Evolutionary conservation across 345 rosid species (phyloP).

Genomic region (Rhodomyrtus tomentosa): DNA sequence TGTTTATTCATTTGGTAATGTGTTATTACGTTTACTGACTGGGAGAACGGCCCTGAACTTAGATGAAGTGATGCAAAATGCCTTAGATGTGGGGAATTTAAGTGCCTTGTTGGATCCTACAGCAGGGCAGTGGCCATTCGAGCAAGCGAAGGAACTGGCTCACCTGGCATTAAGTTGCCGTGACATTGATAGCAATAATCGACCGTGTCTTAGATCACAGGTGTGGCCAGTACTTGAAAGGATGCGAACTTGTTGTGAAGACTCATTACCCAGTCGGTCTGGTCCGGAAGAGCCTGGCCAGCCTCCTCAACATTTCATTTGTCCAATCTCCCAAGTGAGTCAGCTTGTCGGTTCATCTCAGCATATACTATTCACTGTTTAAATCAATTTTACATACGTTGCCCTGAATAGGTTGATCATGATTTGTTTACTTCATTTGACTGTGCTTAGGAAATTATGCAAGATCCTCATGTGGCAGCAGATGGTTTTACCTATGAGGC

Average conservation of each 20-base stretch:
- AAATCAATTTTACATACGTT: neutral
- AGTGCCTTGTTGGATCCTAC: slow-evolving; percentile 54
- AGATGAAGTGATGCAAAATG: slow-evolving; percentile 47
- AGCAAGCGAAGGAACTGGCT: slow-evolving; percentile 69
- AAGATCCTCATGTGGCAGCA: slow-evolving; percentile 79
- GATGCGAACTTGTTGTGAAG: slow-evolving; percentile 32
- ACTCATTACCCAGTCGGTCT: neutral
- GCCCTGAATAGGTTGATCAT: neutral
- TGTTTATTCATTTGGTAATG: slow-evolving; percentile 75
- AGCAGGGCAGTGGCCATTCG: slow-evolving; percentile 93
- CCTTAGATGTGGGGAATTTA: slow-evolving; percentile 44
- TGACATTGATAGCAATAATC: slow-evolving; percentile 43
- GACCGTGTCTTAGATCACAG: slow-evolving; percentile 71
- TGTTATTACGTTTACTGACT: slow-evolving; percentile 62
- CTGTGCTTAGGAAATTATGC: slow-evolving; percentile 67
- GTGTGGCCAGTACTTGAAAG: slow-evolving; percentile 79
- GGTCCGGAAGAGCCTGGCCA: slow-evolving; percentile 13
- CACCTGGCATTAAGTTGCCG: slow-evolving; percentile 75
- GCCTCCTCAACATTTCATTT: slow-evolving; percentile 57
- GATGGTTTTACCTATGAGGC: slow-evolving; percentile 86
- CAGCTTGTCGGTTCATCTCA: neutral
- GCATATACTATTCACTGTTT: neutral
- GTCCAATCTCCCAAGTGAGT: slow-evolving; percentile 78
- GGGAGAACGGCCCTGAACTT: slow-evolving; percentile 56
- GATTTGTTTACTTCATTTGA: neutral